phyloP scores from a whole-genome alignment of 352 stramenopile genomes.

The Globisporangium canariense region DNA sequence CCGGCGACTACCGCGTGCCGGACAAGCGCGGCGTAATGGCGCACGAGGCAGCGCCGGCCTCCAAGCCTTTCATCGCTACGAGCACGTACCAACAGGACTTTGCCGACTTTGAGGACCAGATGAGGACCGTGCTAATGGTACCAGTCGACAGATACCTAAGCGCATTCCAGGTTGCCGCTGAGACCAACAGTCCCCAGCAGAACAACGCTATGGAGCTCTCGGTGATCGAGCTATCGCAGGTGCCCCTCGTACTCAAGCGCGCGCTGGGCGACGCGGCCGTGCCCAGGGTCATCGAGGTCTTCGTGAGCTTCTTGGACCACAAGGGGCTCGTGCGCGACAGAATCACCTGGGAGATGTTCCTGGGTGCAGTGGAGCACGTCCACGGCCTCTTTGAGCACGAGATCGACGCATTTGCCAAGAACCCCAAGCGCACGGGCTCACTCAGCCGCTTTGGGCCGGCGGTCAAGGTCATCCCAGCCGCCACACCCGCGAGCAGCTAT shows the following conservation, averaged over 20 bases:
- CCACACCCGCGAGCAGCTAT: slow-evolving; percentile 65
- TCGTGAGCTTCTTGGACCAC: slow-evolving; percentile 47
- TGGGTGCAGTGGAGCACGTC: slow-evolving; percentile 36
- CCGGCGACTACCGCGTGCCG: slow-evolving; percentile 58
- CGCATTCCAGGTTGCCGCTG: slow-evolving; percentile 40
- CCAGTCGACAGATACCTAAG: slow-evolving; percentile 36
- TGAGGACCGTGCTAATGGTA: slow-evolving; percentile 31
- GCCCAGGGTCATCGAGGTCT: slow-evolving; percentile 36
- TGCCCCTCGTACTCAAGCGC: slow-evolving; percentile 42
- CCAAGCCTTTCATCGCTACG: slow-evolving; percentile 56
- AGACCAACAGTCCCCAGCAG: slow-evolving; percentile 27
- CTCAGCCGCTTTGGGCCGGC: slow-evolving; percentile 15
- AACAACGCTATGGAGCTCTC: slow-evolving; percentile 16
- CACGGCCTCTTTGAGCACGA: slow-evolving; percentile 37
- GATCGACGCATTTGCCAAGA: slow-evolving; percentile 19
- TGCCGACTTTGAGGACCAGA: slow-evolving; percentile 43
- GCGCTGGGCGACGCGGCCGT: slow-evolving; percentile 29
- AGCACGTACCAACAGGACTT: slow-evolving; percentile 73
- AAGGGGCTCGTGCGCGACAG: slow-evolving; percentile 31
- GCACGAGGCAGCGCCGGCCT: slow-evolving; percentile 28
- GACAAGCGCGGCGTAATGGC: slow-evolving; percentile 55
- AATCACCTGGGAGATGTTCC: slow-evolving; percentile 55
- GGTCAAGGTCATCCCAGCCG: slow-evolving; percentile 47
- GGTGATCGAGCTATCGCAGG: slow-evolving; percentile 41
- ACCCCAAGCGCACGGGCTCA: slow-evolving; percentile 19